Evolutionary conservation across 106 monocot genomes (phyloP), one percentile per base, ranked within the genome.

Genomic region (Gastrodia elata): DNA sequence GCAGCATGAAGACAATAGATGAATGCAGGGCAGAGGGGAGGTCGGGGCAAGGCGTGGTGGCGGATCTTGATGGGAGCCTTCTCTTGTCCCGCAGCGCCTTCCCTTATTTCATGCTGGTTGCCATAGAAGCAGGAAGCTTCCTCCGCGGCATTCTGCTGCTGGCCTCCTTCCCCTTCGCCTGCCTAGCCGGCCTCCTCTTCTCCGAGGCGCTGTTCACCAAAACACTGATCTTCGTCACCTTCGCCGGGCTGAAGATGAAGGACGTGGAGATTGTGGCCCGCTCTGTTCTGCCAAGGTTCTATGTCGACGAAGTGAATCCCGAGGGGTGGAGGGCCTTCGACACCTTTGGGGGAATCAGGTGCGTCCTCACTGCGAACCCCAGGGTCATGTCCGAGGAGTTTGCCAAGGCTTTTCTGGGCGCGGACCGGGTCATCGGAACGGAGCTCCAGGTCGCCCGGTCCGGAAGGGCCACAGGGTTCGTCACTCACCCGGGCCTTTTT

Each of bases 281-380:
- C 10, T 85, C 91, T 0, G 91, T 88, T 20, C 57, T 91, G 73
- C 91, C 91, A 16, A 85, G 80, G 75, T 91, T 88, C 77, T 88
- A 83, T 48, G 70, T 81, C 11, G 83, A 85, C 18, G 91, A 85
- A 40, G 68, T 88, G 25, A 76, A 87, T 74, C 71, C 77, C 20
- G 80, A 68, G 56, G 83, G 81, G 3, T 91, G 91, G 91, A 43
- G 79, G 26, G 83, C 76, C 71, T 87, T 91, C 79, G 64, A 43
- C 65, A 44, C 75, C 15, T 81, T 46, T 49, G 85, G 75, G 27
- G 85, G 75, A 24, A 79, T 36, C 77, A 77, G 68, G 72, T 91
- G 37, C 27, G 22, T 76, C 7, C 77, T 85, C 1, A 85, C 91
- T 2, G 76, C 64, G 9, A 75, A 57, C 18, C 91, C 87, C 0